phyloP scores from a whole-genome alignment of 768 basidiomycete species.

The Tricholomella constricta region DNA sequence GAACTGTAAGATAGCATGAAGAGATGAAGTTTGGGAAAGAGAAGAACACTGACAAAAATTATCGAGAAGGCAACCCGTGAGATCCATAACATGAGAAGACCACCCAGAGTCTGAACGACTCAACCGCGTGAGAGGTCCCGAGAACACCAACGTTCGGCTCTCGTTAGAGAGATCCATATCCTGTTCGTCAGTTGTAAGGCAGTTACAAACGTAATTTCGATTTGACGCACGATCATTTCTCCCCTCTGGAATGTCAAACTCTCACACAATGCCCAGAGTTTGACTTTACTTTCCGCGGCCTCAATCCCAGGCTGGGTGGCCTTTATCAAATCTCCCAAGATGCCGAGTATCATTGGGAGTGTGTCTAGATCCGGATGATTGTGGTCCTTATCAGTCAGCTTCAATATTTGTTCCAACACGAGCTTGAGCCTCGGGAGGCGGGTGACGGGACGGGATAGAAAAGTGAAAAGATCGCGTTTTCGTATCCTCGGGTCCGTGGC shows the following conservation, averaged over 20 bases:
- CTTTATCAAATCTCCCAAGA: constrained; percentile 75
- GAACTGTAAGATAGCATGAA: constrained; percentile 42
- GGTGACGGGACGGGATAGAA: constrained; percentile 85
- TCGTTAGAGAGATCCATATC: constrained; percentile 84
- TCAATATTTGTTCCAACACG: constrained; percentile 68
- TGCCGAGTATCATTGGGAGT: constrained; percentile 68
- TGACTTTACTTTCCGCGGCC: constrained; percentile 89
- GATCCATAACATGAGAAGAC: constrained; percentile 72
- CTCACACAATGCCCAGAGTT: constrained; percentile 82
- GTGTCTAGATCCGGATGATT: constrained; percentile 82
- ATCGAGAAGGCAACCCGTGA: constrained; percentile 69
- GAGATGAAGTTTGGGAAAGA: constrained; percentile 1
- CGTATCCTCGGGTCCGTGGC: constrained; percentile 65
- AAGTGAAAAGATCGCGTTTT: constrained; percentile 78
- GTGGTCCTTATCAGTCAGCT: constrained; percentile 60
- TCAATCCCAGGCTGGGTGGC: constrained; percentile 89
- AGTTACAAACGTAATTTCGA: neutral
- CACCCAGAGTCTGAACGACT: constrained; percentile 70
- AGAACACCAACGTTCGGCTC: constrained; percentile 69
- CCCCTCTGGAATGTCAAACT: constrained; percentile 73
- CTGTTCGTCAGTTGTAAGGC: constrained; percentile 36
- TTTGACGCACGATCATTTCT: constrained; percentile 73
- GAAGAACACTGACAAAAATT: constrained; percentile 61
- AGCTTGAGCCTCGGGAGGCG: constrained; percentile 83
- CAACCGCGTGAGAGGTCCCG: constrained; percentile 63